A percentile compares a stretch with the other conserved stretches of the same genome.
These are phyloP conservation scores for Scheffersomyces segobiensis DNA, from an alignment of 1,139 yeast genomes.

Conservation along the genomic window DNA sequence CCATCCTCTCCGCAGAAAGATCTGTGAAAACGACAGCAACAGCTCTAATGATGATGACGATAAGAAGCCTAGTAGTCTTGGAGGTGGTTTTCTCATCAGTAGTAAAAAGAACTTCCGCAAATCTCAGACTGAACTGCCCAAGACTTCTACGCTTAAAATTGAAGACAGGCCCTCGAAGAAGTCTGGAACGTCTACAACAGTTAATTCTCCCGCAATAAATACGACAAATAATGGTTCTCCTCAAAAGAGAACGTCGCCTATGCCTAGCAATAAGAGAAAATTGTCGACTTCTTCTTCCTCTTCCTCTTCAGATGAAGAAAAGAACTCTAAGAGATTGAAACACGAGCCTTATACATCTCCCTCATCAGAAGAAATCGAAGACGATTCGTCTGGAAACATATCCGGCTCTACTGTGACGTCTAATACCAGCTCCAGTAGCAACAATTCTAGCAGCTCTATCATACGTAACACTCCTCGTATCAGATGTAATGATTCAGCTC, in stretches of 20 bases:
- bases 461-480: not conserved
- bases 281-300: slow-evolving; percentile 17
- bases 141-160: slow-evolving; percentile 4
- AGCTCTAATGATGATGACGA: slow-evolving; percentile 3
- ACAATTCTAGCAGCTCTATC: not conserved
- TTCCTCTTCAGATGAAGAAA: slow-evolving; percentile 20
- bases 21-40: slow-evolving; percentile 20
- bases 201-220: slow-evolving; percentile 10
- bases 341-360: slow-evolving; percentile 17
- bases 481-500: not conserved
- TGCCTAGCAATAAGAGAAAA: slow-evolving; percentile 10
- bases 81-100: slow-evolving; percentile 22
- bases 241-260: slow-evolving; percentile 1
- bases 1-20: slow-evolving; percentile 44
- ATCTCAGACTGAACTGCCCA: slow-evolving; percentile 23
- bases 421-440: not conserved
- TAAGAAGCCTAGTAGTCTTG: slow-evolving; percentile 16
- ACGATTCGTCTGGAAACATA: slow-evolving; percentile 1
- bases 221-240: slow-evolving; percentile 4
- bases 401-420: not conserved
- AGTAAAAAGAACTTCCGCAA: slow-evolving; percentile 13
- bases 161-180: not conserved
- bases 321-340: slow-evolving; percentile 11
- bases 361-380: slow-evolving; percentile 15
- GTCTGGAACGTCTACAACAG: slow-evolving; percentile 5